phyloP scores from a whole-genome alignment of 225 moss, liverwort and hornwort genomes.

The Antitrichia curtipendula region DNA sequence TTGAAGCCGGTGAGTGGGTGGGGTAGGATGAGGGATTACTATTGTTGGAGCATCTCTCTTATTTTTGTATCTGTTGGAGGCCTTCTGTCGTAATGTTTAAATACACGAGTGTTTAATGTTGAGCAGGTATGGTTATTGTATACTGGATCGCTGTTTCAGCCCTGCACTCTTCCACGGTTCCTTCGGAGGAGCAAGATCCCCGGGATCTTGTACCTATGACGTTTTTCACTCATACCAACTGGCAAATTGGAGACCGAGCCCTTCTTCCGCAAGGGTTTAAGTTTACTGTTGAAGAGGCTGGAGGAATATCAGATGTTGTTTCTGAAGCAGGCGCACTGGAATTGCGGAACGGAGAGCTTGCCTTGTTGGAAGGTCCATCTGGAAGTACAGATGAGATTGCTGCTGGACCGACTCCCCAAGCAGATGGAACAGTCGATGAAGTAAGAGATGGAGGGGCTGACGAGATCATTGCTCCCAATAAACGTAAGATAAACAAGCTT shows the following conservation, averaged over 20 bases:
- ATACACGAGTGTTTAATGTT: constrained; percentile 5
- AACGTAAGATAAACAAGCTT: constrained; percentile 44
- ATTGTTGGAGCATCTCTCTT: not conserved
- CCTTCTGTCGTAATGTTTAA: not conserved
- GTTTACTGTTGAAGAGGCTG: constrained; percentile 23
- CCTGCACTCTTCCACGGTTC: constrained; percentile 63
- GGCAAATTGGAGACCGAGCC: constrained; percentile 95
- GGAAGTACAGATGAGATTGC: constrained; percentile 27
- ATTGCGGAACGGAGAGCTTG: constrained; percentile 4
- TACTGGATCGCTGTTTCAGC: constrained; percentile 78
- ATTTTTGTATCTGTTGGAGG: not conserved
- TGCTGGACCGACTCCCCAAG: constrained; percentile 27
- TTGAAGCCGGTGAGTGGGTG: constrained; percentile 58
- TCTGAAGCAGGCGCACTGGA: constrained; percentile 28
- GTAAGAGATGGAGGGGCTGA: constrained; percentile 31
- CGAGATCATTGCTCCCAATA: constrained; percentile 29
- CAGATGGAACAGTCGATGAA: constrained; percentile 30
- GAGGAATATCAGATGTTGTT: constrained; percentile 32
- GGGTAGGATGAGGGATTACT: not conserved
- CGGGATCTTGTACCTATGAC: constrained; percentile 63
- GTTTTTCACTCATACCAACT: constrained; percentile 72
- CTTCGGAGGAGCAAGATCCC: constrained; percentile 79
- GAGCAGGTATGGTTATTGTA: constrained; percentile 66
- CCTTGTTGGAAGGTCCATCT: constrained; percentile 5
- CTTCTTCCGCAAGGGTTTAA: constrained; percentile 50